Conservation (phyloP, 306 rosid genomes). For the Quercus dentata region DNA sequence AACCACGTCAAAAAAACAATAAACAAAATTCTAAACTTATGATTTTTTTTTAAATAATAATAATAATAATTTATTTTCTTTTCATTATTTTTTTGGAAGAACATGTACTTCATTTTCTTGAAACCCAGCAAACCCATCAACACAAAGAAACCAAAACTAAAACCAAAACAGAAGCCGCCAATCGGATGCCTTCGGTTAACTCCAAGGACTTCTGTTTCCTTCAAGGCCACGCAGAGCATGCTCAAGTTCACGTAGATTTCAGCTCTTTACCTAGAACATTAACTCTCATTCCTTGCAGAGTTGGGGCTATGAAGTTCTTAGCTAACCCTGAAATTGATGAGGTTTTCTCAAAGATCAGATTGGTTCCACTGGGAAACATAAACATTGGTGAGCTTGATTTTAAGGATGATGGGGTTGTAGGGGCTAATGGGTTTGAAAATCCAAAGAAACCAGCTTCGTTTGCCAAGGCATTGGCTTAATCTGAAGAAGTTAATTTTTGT, state of each 20-base stretch:
- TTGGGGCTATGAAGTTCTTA: conserved; percentile 57
- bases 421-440: conserved; percentile 33
- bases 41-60: too few species aligned
- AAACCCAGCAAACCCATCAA: too few species aligned
- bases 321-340: conserved; percentile 89
- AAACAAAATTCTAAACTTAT: too few species aligned
- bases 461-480: conserved; percentile 87
- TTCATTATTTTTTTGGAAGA: too few species aligned
- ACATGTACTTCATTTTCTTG: too few species aligned
- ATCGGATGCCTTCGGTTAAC: conserved; percentile 71
- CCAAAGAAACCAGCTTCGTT: conserved; percentile 76
- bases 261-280: conserved; percentile 45
- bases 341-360: conserved; percentile 52
- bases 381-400: conserved; percentile 27
- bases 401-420: conserved; percentile 28
- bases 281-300: conserved; percentile 63
- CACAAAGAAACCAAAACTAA: too few species aligned
- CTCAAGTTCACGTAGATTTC: conserved; percentile 61
- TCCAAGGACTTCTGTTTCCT: conserved; percentile 86
- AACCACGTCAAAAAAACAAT: too few species aligned
- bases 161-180: too few species aligned
- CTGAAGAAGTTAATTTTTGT: conserved; percentile 26
- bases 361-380: conserved; percentile 43
- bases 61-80: too few species aligned
- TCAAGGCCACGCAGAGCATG: conserved; percentile 91